Evolutionary conservation across 2,329 filamentous ascomycete species (phyloP).

Genomic region (Pseudogymnoascus sp.): DNA sequence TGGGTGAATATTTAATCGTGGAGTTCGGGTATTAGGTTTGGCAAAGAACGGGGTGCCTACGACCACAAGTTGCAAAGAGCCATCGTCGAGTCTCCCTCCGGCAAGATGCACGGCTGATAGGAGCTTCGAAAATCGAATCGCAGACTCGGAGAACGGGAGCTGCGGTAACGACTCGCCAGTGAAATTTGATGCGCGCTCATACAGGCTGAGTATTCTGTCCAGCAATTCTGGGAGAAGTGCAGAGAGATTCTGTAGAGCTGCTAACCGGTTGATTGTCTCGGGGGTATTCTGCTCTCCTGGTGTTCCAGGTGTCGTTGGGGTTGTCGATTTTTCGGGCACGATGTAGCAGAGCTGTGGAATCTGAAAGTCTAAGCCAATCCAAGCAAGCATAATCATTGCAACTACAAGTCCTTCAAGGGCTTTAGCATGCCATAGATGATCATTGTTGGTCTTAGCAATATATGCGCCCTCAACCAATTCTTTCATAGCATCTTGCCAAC

Average conservation of each 20-base stretch:
- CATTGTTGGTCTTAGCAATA: slow-evolving; percentile 70
- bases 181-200: slow-evolving; percentile 57
- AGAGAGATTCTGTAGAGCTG: slow-evolving; percentile 46
- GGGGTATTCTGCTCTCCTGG: slow-evolving; percentile 27
- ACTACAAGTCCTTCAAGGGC: slow-evolving; percentile 82
- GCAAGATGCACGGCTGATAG: slow-evolving; percentile 60
- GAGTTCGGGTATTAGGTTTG: slow-evolving; percentile 38
- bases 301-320: slow-evolving; percentile 17
- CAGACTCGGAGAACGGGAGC: slow-evolving; percentile 64
- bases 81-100: slow-evolving; percentile 54
- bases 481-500: slow-evolving; percentile 81
- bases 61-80: slow-evolving; percentile 59
- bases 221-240: slow-evolving; percentile 64
- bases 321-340: slow-evolving; percentile 28
- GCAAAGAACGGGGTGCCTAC: slow-evolving; percentile 51
- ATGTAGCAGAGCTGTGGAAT: slow-evolving; percentile 51
- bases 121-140: slow-evolving; percentile 66
- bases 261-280: slow-evolving; percentile 23
- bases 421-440: slow-evolving; percentile 97
- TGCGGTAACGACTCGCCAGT: slow-evolving; percentile 64
- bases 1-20: slow-evolving; percentile 50
- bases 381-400: slow-evolving; percentile 75
- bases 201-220: slow-evolving; percentile 68
- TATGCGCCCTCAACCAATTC: slow-evolving; percentile 76
- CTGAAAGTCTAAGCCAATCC: slow-evolving; percentile 77